Evolutionary conservation across 805 yeast species (phyloP), one percentile per base, ranked within the genome.

Genomic region (Candida maltosa): DNA sequence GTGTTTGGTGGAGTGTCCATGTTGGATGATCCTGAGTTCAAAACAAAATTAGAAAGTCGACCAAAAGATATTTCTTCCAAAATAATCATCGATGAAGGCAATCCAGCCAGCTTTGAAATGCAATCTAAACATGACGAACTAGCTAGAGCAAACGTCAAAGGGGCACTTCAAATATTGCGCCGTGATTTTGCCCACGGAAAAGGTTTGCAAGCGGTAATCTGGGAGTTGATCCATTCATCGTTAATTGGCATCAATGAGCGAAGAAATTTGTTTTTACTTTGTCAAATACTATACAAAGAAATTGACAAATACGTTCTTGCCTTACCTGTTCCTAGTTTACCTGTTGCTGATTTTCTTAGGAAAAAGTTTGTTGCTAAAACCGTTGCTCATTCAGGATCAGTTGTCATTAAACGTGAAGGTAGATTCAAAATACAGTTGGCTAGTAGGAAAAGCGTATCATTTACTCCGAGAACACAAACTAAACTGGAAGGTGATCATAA

Each of bases 221-320:
- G 96, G 96, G 67, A 72, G 29, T 68, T 80, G 7, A 54, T 88
- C 6, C 83, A 80, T 46, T 69, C 83, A 0, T 77, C 83, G 2
- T 54, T 80, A 17, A 41, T 81, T 14, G 72, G 83, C 9, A 58
- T 86, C 2, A 60, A 73, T 27, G 80, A 79, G 22, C 76, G 80
- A 44, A 69, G 89, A 38, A 56, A 70, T 23, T 49, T 91, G 6
- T 80, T 84, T 45, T 83, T 78, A 39, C 49, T 86, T 3, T 67
- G 85, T 34, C 76, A 78, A 27, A 72, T 91, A 6, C 58, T 91
- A 18, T 85, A 77, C 47, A 73, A 73, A 26, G 75, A 88, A 5
- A 58, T 63, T 20, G 80, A 83, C 42, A 67, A 76, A 2, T 70
- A 80, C 29, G 51, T 73, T n/a, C 87, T 87, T 2, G 71, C 62